A percentile compares a stretch with the other conserved stretches of the same genome.
Evolutionary conservation across 345 rosid species (phyloP).

Genomic region (Hibiscus syriacus): DNA sequence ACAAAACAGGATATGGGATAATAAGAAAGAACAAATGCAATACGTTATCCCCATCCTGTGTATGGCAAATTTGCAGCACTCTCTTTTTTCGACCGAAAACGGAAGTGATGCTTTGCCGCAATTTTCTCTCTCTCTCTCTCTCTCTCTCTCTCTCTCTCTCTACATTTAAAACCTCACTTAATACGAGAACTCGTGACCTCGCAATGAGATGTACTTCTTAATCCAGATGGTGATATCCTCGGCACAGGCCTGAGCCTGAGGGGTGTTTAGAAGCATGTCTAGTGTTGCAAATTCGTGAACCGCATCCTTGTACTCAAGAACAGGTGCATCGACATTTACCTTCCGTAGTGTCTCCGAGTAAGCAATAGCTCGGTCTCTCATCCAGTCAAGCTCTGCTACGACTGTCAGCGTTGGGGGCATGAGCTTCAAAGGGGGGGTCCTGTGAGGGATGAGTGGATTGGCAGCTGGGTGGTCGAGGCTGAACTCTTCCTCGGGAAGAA

Average conservation of each 20-base stretch:
- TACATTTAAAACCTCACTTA: constrained; percentile 13
- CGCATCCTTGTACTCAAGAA: constrained; percentile 89
- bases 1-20: constrained; percentile 7
- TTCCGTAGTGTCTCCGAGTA: constrained; percentile 84
- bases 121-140: too few relatives aligned
- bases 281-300: constrained; percentile 96
- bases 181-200: constrained; percentile 93
- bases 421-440: constrained; percentile 69
- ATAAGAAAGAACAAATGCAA: constrained; percentile 7
- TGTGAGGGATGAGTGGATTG: constrained; percentile 69
- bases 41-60: neutral
- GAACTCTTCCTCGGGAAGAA: constrained; percentile 71
- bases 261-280: constrained; percentile 80
- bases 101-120: neutral
- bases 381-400: constrained; percentile 94
- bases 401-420: constrained; percentile 94
- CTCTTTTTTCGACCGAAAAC: neutral
- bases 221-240: constrained; percentile 94
- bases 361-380: constrained; percentile 92
- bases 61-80: neutral
- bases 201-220: constrained; percentile 76
- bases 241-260: constrained; percentile 87
- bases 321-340: constrained; percentile 90
- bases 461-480: constrained; percentile 85
- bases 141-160: too few relatives aligned